Conservation (phyloP, 2,329 filamentous ascomycete genomes). For the Phyllosticta citribraziliensis region DNA sequence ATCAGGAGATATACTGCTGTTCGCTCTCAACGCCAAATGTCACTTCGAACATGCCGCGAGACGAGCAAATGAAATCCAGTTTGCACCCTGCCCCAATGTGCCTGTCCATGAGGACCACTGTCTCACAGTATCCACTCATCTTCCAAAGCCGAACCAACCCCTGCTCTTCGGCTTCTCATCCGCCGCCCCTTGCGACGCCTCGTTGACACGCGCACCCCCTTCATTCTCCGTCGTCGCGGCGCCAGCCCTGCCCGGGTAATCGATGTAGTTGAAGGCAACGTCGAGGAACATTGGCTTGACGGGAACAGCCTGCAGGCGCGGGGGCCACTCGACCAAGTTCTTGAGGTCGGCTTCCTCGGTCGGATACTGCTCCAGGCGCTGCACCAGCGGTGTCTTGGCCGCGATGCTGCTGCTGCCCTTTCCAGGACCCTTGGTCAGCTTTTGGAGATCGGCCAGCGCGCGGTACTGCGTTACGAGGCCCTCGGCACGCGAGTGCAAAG, state of each 20-base stretch:
- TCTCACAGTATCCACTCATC: conserved; percentile 18
- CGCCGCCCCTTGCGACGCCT: conserved; percentile 14
- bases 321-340: conserved; percentile 80
- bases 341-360: conserved; percentile 59
- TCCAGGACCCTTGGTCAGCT: background rate
- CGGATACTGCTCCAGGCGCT: conserved; percentile 68
- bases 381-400: conserved; percentile 49
- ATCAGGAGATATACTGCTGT: background rate
- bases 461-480: conserved; percentile 71
- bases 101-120: background rate
- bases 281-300: conserved; percentile 95
- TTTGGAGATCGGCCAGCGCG: conserved; percentile 71
- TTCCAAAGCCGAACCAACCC: conserved; percentile 43
- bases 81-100: background rate
- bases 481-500: conserved; percentile 53
- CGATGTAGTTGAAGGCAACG: conserved; percentile 94
- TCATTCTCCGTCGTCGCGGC: conserved; percentile 19
- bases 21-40: background rate
- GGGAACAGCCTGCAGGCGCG: conserved; percentile 70
- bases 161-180: conserved; percentile 36
- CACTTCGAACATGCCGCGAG: background rate
- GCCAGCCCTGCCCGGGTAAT: conserved; percentile 61
- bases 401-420: conserved; percentile 28
- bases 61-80: background rate
- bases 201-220: conserved; percentile 11